Conservation (phyloP, 805 yeast genomes). For the Ogataea neopini region DNA sequence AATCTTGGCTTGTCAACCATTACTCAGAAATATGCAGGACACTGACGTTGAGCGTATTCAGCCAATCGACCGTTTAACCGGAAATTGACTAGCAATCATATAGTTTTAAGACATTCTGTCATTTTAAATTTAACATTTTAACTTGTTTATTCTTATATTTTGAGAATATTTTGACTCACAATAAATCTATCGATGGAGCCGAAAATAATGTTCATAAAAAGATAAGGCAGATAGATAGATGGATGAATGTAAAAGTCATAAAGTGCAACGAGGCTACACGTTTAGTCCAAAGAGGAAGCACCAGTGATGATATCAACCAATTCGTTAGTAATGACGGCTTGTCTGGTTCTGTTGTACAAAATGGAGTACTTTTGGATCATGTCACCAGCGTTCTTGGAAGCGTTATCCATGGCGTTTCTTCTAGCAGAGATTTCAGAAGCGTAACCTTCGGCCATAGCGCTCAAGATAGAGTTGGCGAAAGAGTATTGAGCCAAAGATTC, state of each 20-base stretch:
- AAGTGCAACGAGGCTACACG: slow-evolving; percentile 1
- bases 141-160: slow-evolving; percentile 10
- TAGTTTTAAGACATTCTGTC: neutral
- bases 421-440: slow-evolving; percentile 98
- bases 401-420: slow-evolving; percentile 99
- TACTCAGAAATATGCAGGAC: neutral
- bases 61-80: too few relatives aligned
- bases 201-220: slow-evolving; percentile 12
- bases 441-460: slow-evolving; percentile 97
- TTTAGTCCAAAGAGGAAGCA: slow-evolving; percentile 95
- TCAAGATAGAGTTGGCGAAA: slow-evolving; percentile 82
- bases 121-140: slow-evolving; percentile 1
- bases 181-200: slow-evolving; percentile 7
- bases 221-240: slow-evolving; percentile 7
- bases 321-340: slow-evolving; percentile 98
- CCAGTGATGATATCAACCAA: slow-evolving; percentile 99
- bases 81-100: too few relatives aligned
- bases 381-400: slow-evolving; percentile 99
- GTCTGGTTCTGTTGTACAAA: slow-evolving; percentile 98
- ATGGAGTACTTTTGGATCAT: slow-evolving; percentile 96
- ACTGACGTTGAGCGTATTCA: too few relatives aligned
- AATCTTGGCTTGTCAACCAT: slow-evolving; percentile 1
- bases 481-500: slow-evolving; percentile 78
- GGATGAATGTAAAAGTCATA: slow-evolving; percentile 8
- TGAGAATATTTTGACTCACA: slow-evolving; percentile 6